Evolutionary conservation across 2,329 filamentous ascomycete genomes (phyloP).

Genomic region (Trichoderma atrobrunneum): DNA sequence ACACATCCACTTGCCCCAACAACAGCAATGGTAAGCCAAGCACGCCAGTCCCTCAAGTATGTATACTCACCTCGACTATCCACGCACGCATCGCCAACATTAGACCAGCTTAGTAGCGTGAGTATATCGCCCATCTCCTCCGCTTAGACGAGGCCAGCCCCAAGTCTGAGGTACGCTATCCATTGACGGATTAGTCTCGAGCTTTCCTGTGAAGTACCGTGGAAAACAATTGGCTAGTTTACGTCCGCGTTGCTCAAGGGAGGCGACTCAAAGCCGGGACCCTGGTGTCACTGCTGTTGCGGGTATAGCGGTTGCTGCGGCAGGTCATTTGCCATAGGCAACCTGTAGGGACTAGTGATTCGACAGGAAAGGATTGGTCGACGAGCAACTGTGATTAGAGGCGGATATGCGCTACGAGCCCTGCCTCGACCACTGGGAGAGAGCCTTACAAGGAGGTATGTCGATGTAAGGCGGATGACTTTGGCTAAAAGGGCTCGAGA

Average conservation of each 20-base stretch:
- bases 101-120: not conserved
- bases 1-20: not conserved
- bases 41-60: not conserved
- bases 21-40: not conserved
- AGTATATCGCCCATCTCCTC: not conserved
- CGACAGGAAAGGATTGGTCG: too few relatives aligned
- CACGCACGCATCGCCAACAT: not conserved
- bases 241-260: too few relatives aligned
- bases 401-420: not conserved
- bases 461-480: not conserved
- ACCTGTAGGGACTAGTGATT: too few relatives aligned
- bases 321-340: too few relatives aligned
- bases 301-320: not conserved
- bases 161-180: not conserved
- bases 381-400: not conserved
- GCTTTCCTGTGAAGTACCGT: not conserved
- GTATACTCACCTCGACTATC: not conserved
- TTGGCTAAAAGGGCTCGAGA: not conserved
- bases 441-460: not conserved
- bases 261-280: too few relatives aligned
- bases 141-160: not conserved
- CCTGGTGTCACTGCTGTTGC: not conserved
- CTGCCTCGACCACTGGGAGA: not conserved
- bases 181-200: not conserved
- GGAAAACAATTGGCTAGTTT: too few relatives aligned